phyloP scores from a whole-genome alignment of 1,284 basidiomycete species.

The Malassezia furfur region DNA sequence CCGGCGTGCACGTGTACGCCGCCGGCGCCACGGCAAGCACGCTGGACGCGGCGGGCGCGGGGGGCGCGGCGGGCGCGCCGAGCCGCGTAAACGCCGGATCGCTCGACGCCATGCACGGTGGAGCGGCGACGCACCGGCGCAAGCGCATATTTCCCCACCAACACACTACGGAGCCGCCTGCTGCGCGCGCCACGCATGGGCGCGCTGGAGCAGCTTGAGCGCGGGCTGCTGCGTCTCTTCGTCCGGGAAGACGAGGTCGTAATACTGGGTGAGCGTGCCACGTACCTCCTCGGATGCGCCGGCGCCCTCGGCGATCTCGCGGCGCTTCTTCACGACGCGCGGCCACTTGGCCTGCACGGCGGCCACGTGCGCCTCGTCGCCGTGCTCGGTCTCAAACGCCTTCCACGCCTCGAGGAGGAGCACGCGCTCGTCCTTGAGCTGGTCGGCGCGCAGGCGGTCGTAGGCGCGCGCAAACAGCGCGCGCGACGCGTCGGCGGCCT shows the following conservation, averaged over 20 bases:
- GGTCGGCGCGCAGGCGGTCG: conserved; percentile 67
- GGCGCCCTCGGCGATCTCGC: conserved; percentile 22
- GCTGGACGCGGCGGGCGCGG: background rate
- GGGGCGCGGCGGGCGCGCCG: background rate
- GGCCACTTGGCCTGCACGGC: conserved; percentile 84
- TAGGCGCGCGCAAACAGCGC: conserved; percentile 76
- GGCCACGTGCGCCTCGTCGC: conserved; percentile 54
- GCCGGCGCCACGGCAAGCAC: no score
- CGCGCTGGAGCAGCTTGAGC: conserved; percentile 41
- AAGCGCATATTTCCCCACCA: background rate
- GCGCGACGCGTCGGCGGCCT: conserved; percentile 62
- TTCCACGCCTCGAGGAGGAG: conserved; percentile 87
- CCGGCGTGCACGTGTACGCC: conserved; percentile 19
- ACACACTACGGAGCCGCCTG: conserved; percentile 18
- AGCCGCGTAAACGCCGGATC: background rate
- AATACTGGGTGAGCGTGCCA: conserved; percentile 20
- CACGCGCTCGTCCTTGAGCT: conserved; percentile 82
- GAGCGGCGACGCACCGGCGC: background rate
- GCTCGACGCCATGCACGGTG: background rate
- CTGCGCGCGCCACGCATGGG: conserved; percentile 36
- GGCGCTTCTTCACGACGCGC: conserved; percentile 65
- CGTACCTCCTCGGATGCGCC: conserved; percentile 35
- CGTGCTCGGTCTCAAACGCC: conserved; percentile 70
- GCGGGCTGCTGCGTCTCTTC: conserved; percentile 42
- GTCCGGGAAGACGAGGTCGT: conserved; percentile 46